These are phyloP conservation scores for Hypoxylon crocopeplum DNA, from an alignment of 495 filamentous ascomycete species.

Conservation along the genomic window DNA sequence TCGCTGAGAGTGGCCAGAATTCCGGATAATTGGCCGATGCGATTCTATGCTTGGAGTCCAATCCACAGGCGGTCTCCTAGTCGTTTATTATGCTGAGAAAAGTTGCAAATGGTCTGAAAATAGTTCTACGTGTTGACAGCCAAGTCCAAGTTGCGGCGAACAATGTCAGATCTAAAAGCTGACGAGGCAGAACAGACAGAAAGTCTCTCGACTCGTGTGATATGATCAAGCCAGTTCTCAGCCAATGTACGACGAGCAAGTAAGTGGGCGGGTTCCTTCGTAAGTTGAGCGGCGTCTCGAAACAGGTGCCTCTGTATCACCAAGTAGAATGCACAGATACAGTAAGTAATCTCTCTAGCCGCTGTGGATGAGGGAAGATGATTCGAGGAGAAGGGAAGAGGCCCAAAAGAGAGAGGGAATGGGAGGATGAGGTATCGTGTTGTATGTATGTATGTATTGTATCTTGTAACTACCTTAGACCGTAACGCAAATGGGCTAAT, in stretches of 20 bases:
- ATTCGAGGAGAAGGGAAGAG: slow-evolving; percentile 29
- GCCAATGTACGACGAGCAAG: slow-evolving; percentile 15
- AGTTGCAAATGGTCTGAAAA: no score
- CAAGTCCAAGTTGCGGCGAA: slow-evolving; percentile 17
- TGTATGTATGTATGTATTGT: slow-evolving; percentile 9
- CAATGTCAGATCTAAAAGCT: slow-evolving; percentile 36
- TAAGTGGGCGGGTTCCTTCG: slow-evolving; percentile 6
- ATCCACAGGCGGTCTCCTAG: no score
- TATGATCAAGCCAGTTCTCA: slow-evolving; percentile 10
- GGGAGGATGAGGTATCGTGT: slow-evolving; percentile 34
- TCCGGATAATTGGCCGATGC: slow-evolving; percentile 33
- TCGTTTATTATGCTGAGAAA: no score
- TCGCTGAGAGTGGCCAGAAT: slow-evolving; percentile 33
- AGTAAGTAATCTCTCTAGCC: slow-evolving; percentile 29
- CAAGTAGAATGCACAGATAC: slow-evolving; percentile 23
- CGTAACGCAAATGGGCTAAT: slow-evolving; percentile 2
- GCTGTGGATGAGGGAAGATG: slow-evolving; percentile 24
- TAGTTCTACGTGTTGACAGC: slow-evolving; percentile 24
- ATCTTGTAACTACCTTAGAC: slow-evolving; percentile 4
- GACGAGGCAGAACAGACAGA: slow-evolving; percentile 20
- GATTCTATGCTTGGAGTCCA: slow-evolving; percentile 22
- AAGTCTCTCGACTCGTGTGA: slow-evolving; percentile 22
- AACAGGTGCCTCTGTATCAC: slow-evolving; percentile 9
- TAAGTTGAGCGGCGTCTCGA: slow-evolving; percentile 22
- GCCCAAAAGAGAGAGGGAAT: slow-evolving; percentile 6